phyloP scores from a whole-genome alignment of 352 stramenopile species.

The Saprolegnia parasitica region DNA sequence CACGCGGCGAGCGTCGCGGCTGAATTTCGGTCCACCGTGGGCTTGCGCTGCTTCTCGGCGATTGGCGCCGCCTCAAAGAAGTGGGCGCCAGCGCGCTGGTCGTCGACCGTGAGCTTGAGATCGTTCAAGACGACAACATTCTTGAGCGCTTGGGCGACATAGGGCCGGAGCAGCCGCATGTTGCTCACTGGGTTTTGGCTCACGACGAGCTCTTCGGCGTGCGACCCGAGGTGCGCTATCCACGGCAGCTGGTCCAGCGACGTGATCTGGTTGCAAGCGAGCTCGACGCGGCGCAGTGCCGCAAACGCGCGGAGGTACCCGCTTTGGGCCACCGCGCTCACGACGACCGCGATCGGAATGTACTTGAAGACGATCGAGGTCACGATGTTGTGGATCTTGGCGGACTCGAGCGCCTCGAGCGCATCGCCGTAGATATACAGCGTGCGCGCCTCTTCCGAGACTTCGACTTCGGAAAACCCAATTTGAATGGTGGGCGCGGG shows the following conservation, averaged over 20 bases:
- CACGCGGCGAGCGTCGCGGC: slow-evolving; percentile 28
- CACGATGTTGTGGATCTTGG: slow-evolving; percentile 47
- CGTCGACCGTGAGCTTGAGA: slow-evolving; percentile 46
- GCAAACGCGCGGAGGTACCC: slow-evolving; percentile 49
- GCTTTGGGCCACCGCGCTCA: slow-evolving; percentile 33
- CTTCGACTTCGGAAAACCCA: slow-evolving; percentile 67
- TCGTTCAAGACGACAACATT: slow-evolving; percentile 61
- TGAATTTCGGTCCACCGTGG: not conserved
- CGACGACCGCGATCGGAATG: slow-evolving; percentile 44
- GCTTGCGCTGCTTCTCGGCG: slow-evolving; percentile 21
- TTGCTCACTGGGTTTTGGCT: slow-evolving; percentile 52
- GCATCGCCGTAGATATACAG: slow-evolving; percentile 64
- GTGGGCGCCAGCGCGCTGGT: slow-evolving; percentile 46
- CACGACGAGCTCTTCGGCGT: slow-evolving; percentile 61
- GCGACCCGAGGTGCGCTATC: slow-evolving; percentile 45
- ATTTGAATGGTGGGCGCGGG: slow-evolving; percentile 34
- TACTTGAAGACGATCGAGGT: slow-evolving; percentile 67
- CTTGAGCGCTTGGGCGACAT: slow-evolving; percentile 51
- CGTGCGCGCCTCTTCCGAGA: slow-evolving; percentile 61
- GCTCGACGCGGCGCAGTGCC: slow-evolving; percentile 47
- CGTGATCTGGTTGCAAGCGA: slow-evolving; percentile 62
- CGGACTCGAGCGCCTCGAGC: slow-evolving; percentile 53
- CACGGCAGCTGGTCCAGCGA: slow-evolving; percentile 62
- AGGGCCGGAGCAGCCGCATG: slow-evolving; percentile 51
- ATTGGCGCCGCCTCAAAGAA: slow-evolving; percentile 45